Base-by-base conservation (phyloP, 495 filamentous ascomycete genomes). In the Darksidea phi region DNA sequence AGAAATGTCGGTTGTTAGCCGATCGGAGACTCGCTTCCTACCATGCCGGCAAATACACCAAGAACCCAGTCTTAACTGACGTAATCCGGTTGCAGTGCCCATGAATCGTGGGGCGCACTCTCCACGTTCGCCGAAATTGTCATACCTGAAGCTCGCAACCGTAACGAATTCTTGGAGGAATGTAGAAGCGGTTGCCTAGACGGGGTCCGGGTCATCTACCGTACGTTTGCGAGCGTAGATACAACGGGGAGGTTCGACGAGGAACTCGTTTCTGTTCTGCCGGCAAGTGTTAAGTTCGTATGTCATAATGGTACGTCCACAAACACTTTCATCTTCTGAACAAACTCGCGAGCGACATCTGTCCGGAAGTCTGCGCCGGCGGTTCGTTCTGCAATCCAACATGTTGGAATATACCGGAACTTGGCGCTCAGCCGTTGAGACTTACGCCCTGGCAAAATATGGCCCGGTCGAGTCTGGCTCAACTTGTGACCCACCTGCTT, bases 161-260 rank as follows among this genome's bases (percentile, higher is more conserved):
- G 84, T 64, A 69, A 72, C 38, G 81, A 86, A 17, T 96, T 97
- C 72, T 72, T 95, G 28, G 67, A 84, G 47, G 89, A 95, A 77
- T 88, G 85, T 67, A 75, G 75, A 34, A 79, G 81, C 26, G 90
- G 89, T 23, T 79, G 81, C 20, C 80, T 94, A 51, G 80, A 88
- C 63, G 86, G 80, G 32, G 82, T 88, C 18, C 69, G 83, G 17
- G 88, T 81, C 11, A 80, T 81, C 45, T 96, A 91, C 76, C 83
- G 93, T 11, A 95, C 89, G 21, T 91, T 96, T 67, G 71, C 67
- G 32, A 91, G 86, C 45, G 76, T 82, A 20, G 48, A 60, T 0
- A 75, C 88, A 59, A 95, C 92, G 0, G 93, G 93, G 2, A 23
- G 61, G 21, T 75, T 73, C 49, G 74, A 78, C 56, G 66, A 68